phyloP scores from a whole-genome alignment of 768 basidiomycete genomes.

The Tulasnella sp. region DNA sequence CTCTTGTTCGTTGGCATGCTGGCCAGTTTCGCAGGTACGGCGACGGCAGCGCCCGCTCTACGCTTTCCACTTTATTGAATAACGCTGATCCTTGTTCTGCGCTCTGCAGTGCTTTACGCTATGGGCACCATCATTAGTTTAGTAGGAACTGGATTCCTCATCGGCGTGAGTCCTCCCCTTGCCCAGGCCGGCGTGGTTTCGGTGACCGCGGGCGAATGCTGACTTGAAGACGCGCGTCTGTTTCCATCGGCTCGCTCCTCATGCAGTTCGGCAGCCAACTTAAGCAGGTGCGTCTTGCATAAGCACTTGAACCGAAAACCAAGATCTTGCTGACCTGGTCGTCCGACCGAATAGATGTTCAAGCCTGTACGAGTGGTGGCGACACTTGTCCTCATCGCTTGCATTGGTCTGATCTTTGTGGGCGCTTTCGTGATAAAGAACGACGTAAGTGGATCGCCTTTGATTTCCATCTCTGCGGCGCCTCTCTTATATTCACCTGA shows the following conservation, averaged over 20 bases:
- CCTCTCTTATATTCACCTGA: neutral
- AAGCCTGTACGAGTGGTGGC: slow-evolving; percentile 84
- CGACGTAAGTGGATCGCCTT: slow-evolving; percentile 55
- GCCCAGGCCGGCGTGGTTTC: neutral
- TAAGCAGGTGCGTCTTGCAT: slow-evolving; percentile 56
- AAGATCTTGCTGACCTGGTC: neutral
- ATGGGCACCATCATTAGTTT: slow-evolving; percentile 77
- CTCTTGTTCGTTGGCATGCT: slow-evolving; percentile 66
- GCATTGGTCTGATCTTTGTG: slow-evolving; percentile 77
- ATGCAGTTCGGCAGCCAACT: slow-evolving; percentile 78
- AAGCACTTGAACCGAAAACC: neutral
- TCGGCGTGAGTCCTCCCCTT: slow-evolving; percentile 57
- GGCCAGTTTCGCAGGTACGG: slow-evolving; percentile 64
- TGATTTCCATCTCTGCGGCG: neutral
- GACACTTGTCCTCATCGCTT: slow-evolving; percentile 65
- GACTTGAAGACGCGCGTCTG: slow-evolving; percentile 16
- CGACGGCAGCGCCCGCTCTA: neutral
- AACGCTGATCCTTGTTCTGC: neutral
- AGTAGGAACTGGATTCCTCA: slow-evolving; percentile 81
- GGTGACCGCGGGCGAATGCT: neutral
- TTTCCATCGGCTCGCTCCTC: neutral
- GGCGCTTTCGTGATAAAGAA: slow-evolving; percentile 70
- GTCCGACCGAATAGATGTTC: slow-evolving; percentile 62
- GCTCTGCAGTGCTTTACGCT: slow-evolving; percentile 60
- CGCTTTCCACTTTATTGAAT: slow-evolving; percentile 18